Evolutionary conservation across 2,329 filamentous ascomycete genomes (phyloP), one percentile per base, ranked within the genome.

Genomic region (Arthrobotrys sphaeroides): DNA sequence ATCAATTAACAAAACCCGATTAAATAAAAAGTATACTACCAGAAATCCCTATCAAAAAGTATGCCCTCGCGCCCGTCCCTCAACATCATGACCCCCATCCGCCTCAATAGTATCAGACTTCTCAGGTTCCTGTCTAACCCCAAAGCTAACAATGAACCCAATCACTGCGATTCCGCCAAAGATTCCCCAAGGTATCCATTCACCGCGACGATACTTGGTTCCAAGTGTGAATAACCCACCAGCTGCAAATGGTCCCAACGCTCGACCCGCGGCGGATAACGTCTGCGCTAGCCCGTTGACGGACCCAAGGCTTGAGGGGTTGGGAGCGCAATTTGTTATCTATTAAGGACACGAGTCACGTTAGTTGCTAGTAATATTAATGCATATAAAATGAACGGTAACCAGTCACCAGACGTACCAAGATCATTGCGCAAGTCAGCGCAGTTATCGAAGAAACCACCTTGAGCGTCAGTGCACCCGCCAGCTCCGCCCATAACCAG

Each of bases 201-300:
- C 94, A 0, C 95, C 94, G 80, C 93, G 95, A 1, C 90, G 91
- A 9, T 86, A 84, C 55, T 87, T 86, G 0, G 89, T 90, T 0
- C 93, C 90, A 0, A 94, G 84, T 0, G 92, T 92, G 82, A 96
- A 99, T 0, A 99, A 85, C 0, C 90, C 90, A 0, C 95, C 95
- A 0, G 93, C 95, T 0, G 96, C 84, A 78, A 98, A 94, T 0
- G 95, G 95, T 0, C 95, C 95, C 0, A 93, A 87, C 45, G 94
- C 93, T 73, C 95, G 89, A 6, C 95, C 95, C 0, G 92, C 92
- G 0, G 95, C 95, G 0, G 93, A 96, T 0, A 99, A 88, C 0
- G 93, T 97, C 82, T 99, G 95, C 0, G 95, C 95, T 31, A 98
- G 87, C 7, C 95, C 95, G 80, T 99, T 97, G 24, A 99, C 86